These are phyloP conservation scores for Aciculoconidium aculeatum DNA, from an alignment of 805 yeast genomes.

Conservation along the genomic window DNA sequence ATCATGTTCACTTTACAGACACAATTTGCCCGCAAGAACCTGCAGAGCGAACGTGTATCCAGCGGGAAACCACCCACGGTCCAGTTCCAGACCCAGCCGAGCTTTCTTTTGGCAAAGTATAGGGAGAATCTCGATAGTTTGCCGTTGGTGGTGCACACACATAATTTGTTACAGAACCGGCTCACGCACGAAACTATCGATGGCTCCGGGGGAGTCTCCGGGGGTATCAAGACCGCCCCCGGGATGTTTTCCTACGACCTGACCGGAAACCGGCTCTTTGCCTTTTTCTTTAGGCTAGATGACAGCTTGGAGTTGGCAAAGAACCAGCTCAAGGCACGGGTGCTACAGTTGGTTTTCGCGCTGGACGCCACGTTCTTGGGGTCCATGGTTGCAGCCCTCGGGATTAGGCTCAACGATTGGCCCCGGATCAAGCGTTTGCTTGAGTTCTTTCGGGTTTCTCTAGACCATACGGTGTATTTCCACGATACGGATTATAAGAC, in stretches of 20 bases:
- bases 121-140: slow-evolving; percentile 10
- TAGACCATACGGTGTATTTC: slow-evolving; percentile 31
- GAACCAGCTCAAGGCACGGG: slow-evolving; percentile 13
- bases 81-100: slow-evolving; percentile 7
- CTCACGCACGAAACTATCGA: slow-evolving; percentile 16
- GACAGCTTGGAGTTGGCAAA: slow-evolving; percentile 24
- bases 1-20: slow-evolving; percentile 19
- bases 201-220: slow-evolving; percentile 3
- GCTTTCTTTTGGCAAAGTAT: slow-evolving; percentile 8
- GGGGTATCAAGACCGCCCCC: slow-evolving; percentile 7
- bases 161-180: slow-evolving; percentile 22
- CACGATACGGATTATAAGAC: slow-evolving; percentile 34
- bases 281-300: slow-evolving; percentile 24
- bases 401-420: slow-evolving; percentile 8
- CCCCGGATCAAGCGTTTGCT: slow-evolving; percentile 3
- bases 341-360: slow-evolving; percentile 17
- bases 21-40: slow-evolving; percentile 19
- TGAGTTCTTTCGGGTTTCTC: slow-evolving; percentile 30
- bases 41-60: background rate
- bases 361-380: slow-evolving; percentile 31
- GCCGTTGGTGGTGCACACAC: slow-evolving; percentile 21
- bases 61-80: slow-evolving; percentile 5
- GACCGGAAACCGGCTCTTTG: slow-evolving; percentile 16
- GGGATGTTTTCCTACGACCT: slow-evolving; percentile 1
- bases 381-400: slow-evolving; percentile 21